Percentiles rank a stretch among this genome's conserved stretches.
These are phyloP conservation scores for Ogataea corticis DNA, from an alignment of 805 yeast species.

Conservation along the genomic window DNA sequence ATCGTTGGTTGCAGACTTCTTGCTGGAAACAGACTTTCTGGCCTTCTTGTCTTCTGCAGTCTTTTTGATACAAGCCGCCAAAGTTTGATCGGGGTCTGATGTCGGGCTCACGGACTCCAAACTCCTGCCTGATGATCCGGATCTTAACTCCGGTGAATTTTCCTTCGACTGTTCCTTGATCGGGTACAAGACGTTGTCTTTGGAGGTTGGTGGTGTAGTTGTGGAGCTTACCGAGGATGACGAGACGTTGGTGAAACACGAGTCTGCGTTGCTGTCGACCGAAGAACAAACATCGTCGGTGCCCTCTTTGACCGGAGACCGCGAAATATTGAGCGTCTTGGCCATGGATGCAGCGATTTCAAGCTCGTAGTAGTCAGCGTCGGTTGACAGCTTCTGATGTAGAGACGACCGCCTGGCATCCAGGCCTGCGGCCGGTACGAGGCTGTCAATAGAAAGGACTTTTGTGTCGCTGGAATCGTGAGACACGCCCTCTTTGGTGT, in stretches of 20 bases:
- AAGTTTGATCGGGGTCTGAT: not conserved
- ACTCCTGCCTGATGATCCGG: not conserved
- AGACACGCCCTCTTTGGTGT: not conserved
- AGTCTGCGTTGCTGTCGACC: constrained; percentile 43
- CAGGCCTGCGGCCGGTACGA: not conserved
- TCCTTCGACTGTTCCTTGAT: constrained; percentile 37
- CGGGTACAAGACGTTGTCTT: constrained; percentile 26
- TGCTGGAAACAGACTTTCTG: not conserved
- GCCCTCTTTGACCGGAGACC: constrained; percentile 14
- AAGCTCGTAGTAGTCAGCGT: constrained; percentile 32
- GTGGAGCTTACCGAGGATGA: constrained; percentile 32
- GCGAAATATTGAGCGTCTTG: constrained; percentile 30
- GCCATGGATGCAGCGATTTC: constrained; percentile 52
- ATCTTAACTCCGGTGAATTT: constrained; percentile 28
- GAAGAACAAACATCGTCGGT: constrained; percentile 37
- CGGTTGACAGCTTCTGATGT: constrained; percentile 1
- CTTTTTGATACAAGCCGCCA: constrained; percentile 3
- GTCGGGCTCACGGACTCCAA: not conserved
- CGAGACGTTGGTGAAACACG: constrained; percentile 34
- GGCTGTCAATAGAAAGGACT: not conserved
- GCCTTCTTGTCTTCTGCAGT: not conserved
- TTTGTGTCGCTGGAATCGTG: not conserved
- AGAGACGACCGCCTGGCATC: not conserved
- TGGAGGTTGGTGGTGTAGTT: constrained; percentile 25
- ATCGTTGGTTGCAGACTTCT: constrained; percentile 1